These are phyloP conservation scores for Sporothrix variecibatus DNA, from an alignment of 2,329 filamentous ascomycete species.

Conservation along the genomic window DNA sequence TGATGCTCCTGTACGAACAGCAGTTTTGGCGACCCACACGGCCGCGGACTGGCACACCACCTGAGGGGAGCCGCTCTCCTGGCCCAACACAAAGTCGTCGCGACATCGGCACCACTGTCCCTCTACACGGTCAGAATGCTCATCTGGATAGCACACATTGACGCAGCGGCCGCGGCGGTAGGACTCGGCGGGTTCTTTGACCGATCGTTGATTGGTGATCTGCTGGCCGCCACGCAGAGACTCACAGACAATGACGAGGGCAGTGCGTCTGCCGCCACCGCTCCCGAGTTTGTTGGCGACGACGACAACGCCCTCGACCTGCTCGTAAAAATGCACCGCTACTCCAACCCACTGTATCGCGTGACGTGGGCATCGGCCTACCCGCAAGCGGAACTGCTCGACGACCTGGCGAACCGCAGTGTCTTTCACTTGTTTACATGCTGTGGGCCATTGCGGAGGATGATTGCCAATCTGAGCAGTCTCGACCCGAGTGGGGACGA, in stretches of 20 bases:
- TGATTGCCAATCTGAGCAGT: neutral
- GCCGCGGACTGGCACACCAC: neutral
- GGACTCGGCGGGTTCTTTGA: neutral
- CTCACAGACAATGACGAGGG: neutral
- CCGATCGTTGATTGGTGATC: neutral
- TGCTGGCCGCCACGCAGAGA: neutral
- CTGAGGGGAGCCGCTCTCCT: neutral
- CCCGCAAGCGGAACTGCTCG: slow-evolving; percentile 8
- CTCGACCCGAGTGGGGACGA: neutral
- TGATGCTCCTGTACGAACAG: slow-evolving; percentile 8
- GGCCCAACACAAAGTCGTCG: neutral
- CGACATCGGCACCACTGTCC: neutral
- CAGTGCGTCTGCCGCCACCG: neutral
- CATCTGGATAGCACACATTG: neutral
- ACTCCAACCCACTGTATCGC: slow-evolving; percentile 11
- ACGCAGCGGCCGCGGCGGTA: neutral
- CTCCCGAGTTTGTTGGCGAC: neutral
- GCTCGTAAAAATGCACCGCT: neutral
- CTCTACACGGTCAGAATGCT: neutral
- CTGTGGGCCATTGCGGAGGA: neutral
- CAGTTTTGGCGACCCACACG: neutral
- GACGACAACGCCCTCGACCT: neutral
- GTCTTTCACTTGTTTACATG: neutral
- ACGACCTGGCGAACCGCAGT: slow-evolving; percentile 13
- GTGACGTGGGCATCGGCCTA: neutral